Evolutionary conservation across 257 asterid species (phyloP), one percentile per base, ranked within the genome.

Genomic region (Jacaranda mimosifolia): DNA sequence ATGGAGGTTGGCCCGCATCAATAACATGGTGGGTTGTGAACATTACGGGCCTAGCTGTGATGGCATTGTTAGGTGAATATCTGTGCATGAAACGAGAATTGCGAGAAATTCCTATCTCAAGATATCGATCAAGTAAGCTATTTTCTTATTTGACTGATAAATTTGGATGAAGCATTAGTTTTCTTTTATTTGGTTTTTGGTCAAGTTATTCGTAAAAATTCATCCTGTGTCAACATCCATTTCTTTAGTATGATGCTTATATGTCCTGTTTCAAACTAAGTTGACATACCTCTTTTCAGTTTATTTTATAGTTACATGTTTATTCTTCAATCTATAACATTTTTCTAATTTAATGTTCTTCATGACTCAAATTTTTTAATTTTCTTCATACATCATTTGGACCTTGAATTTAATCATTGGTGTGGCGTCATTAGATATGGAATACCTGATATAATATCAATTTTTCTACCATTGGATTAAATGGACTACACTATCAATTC

Each of bases 1-100:
- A 93, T 70, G 99, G 98, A 81, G 98, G 97, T 38, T 95, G 98
- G 96, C 99, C 99, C 58, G 82, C 93, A 69, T 93, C 99, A 19
- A 64, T 91, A 76, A 90, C 92, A 4, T 95, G 99, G 99, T 95
- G 99, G 99, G 86, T 90, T 81, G 93, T 89, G 85, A 89, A 91
- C 84, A 83, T 88, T 77, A 86, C 92, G 7, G 86, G 97, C 70
- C 85, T 95, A 68, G 94, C 92, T 0, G 90, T 86, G 80, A 95
- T 91, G 97, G 91, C 90, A 40, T 80, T 93, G 82, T 81, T 93
- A 77, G 94, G 98, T 78, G 97, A 93, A 89, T 87, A 85, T 84
- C 81, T 94, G 76, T 94, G 97, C 87, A 86, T 87, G 91, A 94
- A 13, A 83, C 91, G 89, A 51, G 98, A 93, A 89, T 68, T 89